Percentiles rank a stretch among this genome's conserved stretches.
Conservation (phyloP, 345 rosid species). For the Fremontodendron californicum region DNA sequence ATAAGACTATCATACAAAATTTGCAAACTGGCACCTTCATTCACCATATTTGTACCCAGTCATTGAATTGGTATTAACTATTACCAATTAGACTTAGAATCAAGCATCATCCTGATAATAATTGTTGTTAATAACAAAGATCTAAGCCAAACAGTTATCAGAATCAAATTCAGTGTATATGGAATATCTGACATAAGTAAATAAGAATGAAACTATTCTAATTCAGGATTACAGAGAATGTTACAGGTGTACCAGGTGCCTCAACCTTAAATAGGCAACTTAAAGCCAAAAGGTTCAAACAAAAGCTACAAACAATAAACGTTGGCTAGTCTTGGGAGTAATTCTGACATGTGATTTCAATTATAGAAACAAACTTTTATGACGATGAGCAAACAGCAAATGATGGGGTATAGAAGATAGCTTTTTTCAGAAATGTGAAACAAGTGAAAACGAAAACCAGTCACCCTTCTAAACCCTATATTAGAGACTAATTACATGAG, state of each 20-base stretch:
- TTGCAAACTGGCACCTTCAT: background rate
- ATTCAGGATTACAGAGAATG: background rate
- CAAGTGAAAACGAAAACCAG: background rate
- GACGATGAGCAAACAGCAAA: background rate
- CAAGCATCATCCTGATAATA: background rate
- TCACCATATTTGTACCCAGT: background rate
- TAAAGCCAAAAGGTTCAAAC: background rate
- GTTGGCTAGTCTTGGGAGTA: slow-evolving; percentile 4
- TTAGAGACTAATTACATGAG: background rate
- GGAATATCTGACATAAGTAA: background rate
- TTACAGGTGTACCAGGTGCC: background rate
- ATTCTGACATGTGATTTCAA: background rate
- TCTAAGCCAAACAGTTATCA: background rate
- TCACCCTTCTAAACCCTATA: background rate
- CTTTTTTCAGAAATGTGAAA: background rate
- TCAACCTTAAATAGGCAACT: slow-evolving; percentile 1
- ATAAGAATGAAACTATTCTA: background rate
- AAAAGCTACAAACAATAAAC: background rate
- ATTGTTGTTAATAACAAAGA: background rate
- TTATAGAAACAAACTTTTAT: background rate
- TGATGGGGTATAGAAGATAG: background rate
- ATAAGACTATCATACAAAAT: background rate
- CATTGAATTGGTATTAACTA: background rate
- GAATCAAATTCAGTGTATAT: background rate
- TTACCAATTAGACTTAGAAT: too few species aligned